Percentiles rank a stretch among this genome's conserved stretches.
These are phyloP conservation scores for Aspergillus novoparasiticus DNA, from an alignment of 2,329 filamentous ascomycete species.

Conservation along the genomic window DNA sequence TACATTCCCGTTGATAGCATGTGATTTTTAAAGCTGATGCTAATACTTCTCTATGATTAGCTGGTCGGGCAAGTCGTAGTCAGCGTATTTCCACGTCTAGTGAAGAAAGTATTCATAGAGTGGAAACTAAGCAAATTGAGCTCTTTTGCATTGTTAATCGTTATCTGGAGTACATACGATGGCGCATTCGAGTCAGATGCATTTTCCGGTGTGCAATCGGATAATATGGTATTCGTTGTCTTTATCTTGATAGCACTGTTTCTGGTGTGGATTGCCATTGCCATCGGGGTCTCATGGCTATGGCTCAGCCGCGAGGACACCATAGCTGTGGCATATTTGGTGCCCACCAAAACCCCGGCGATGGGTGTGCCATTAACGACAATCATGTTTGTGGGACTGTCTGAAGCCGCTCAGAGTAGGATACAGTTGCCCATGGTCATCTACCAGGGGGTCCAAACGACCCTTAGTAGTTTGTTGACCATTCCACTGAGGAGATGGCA, in stretches of 20 bases:
- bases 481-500: slow-evolving; percentile 45
- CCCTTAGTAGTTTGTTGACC: slow-evolving; percentile 45
- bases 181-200: slow-evolving; percentile 64
- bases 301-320: slow-evolving; percentile 60
- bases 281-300: slow-evolving; percentile 50
- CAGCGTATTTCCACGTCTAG: slow-evolving; percentile 50
- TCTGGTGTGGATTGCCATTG: slow-evolving; percentile 60
- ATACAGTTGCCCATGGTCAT: slow-evolving; percentile 67
- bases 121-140: slow-evolving; percentile 41
- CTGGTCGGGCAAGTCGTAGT: slow-evolving; percentile 59
- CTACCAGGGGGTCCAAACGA: slow-evolving; percentile 52
- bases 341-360: slow-evolving; percentile 67
- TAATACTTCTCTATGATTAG: background rate
- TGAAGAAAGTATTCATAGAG: slow-evolving; percentile 52
- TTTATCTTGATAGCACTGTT: slow-evolving; percentile 66
- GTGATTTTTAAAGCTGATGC: background rate
- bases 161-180: slow-evolving; percentile 66
- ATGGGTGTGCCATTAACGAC: slow-evolving; percentile 65
- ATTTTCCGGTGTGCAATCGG: slow-evolving; percentile 41
- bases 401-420: slow-evolving; percentile 57
- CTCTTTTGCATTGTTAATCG: slow-evolving; percentile 40
- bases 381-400: slow-evolving; percentile 63
- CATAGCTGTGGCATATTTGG: slow-evolving; percentile 68
- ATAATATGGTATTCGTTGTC: slow-evolving; percentile 57
- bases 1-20: background rate